phyloP scores from a whole-genome alignment of 495 filamentous ascomycete species.

The Parachaetomium inaequale region DNA sequence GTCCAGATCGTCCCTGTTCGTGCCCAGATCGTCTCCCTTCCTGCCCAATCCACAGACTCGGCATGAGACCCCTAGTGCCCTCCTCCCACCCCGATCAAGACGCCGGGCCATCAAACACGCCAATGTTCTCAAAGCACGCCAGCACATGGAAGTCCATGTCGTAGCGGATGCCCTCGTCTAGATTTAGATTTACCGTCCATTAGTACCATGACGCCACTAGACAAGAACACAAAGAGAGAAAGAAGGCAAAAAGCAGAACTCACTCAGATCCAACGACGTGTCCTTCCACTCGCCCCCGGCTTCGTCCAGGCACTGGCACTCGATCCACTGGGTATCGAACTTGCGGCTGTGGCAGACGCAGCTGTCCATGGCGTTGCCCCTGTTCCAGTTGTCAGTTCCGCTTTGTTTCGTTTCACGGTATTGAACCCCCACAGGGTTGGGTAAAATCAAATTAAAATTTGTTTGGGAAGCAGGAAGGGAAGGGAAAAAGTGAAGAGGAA shows the following conservation, averaged over 20 bases:
- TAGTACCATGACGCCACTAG: not conserved
- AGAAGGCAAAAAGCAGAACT: not conserved
- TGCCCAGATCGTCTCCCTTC: not conserved
- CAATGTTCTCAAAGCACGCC: not conserved
- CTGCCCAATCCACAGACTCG: too few relatives aligned
- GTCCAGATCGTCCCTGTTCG: too few relatives aligned
- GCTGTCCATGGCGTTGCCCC: constrained; percentile 6
- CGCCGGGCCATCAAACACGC: not conserved
- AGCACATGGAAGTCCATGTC: not conserved
- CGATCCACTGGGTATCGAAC: constrained; percentile 1
- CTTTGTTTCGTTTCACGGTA: not conserved
- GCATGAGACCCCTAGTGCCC: not conserved
- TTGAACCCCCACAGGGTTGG: too few relatives aligned
- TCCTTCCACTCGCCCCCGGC: not conserved
- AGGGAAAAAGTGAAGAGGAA: too few relatives aligned
- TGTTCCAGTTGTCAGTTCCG: not conserved
- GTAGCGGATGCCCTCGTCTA: constrained; percentile 5
- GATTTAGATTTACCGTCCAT: not conserved
- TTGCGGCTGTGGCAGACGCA: not conserved
- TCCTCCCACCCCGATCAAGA: not conserved
- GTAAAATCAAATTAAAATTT: too few relatives aligned
- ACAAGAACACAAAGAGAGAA: not conserved
- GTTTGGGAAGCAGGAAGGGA: too few relatives aligned
- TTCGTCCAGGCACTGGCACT: not conserved
- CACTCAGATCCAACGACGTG: not conserved